Evolutionary conservation across 805 yeast species (phyloP).

Genomic region (Vanderwaltozyma tropicalis): DNA sequence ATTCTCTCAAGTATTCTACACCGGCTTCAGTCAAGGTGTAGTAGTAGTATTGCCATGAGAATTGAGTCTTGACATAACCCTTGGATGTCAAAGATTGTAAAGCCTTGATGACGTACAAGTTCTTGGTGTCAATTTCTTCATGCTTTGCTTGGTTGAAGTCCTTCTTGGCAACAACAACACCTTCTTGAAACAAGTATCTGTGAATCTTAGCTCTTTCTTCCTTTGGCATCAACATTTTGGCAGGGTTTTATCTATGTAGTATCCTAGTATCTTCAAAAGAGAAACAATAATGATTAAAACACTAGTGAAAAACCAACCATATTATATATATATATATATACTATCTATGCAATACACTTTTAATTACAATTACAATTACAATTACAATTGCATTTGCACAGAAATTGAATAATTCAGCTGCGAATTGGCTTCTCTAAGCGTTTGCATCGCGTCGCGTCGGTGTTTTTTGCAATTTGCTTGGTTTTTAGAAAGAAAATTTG

Average conservation of each 20-base stretch:
- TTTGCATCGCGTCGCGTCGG: too few species aligned
- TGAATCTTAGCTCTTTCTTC: slow-evolving; percentile 99
- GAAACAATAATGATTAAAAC: too few species aligned
- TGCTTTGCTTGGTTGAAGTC: slow-evolving; percentile 96
- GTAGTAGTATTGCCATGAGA: slow-evolving; percentile 99
- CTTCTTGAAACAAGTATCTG: slow-evolving; percentile 99
- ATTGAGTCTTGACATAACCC: slow-evolving; percentile 99
- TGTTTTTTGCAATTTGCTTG: too few species aligned
- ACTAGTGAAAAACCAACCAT: background rate
- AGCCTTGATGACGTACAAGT: slow-evolving; percentile 97
- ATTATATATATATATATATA: background rate
- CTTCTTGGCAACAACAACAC: slow-evolving; percentile 99
- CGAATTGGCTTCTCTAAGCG: too few species aligned
- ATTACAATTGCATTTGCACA: too few species aligned
- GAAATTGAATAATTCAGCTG: too few species aligned
- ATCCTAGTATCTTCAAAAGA: too few species aligned
- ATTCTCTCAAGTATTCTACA: slow-evolving; percentile 95
- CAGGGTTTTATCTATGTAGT: too few species aligned
- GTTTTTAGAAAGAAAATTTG: too few species aligned
- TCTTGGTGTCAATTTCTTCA: slow-evolving; percentile 96
- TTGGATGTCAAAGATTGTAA: slow-evolving; percentile 97
- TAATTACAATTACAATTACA: too few species aligned
- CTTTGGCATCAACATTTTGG: slow-evolving; percentile 96
- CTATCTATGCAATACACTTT: too few species aligned
- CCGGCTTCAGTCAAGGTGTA: slow-evolving; percentile 99